Conservation (phyloP, 2,329 filamentous ascomycete genomes). For the Nothopassalora personata region DNA sequence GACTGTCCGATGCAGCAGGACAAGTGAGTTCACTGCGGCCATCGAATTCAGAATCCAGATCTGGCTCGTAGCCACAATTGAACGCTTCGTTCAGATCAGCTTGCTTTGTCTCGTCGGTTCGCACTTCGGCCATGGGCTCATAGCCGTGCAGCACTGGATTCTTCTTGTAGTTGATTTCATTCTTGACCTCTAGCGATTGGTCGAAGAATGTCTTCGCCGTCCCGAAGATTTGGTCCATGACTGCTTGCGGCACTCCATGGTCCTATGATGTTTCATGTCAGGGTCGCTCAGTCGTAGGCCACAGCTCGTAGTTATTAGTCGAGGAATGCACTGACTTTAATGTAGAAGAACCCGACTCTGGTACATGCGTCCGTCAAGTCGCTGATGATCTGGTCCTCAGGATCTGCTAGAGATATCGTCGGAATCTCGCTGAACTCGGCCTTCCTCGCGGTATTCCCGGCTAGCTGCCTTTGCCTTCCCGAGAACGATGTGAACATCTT, state of each 20-base stretch:
- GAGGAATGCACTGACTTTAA: slow-evolving; percentile 8
- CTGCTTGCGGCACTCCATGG: slow-evolving; percentile 57
- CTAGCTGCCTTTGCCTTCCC: slow-evolving; percentile 17
- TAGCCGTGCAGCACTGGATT: slow-evolving; percentile 59
- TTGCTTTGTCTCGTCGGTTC: slow-evolving; percentile 51
- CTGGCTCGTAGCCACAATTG: slow-evolving; percentile 23
- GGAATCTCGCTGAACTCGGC: slow-evolving; percentile 23
- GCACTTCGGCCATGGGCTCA: slow-evolving; percentile 68
- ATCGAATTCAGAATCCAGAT: slow-evolving; percentile 14
- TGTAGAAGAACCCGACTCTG: slow-evolving; percentile 24
- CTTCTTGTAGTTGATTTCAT: slow-evolving; percentile 58
- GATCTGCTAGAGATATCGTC: slow-evolving; percentile 17
- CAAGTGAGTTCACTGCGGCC: background rate
- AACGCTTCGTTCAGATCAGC: slow-evolving; percentile 44
- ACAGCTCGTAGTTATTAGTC: too few species aligned
- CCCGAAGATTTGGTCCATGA: slow-evolving; percentile 15
- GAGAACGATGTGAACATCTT: slow-evolving; percentile 18
- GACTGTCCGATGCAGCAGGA: background rate
- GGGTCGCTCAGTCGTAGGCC: background rate
- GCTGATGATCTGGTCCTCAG: slow-evolving; percentile 14
- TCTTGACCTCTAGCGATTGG: slow-evolving; percentile 44
- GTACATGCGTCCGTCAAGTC: slow-evolving; percentile 21
- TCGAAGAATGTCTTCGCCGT: slow-evolving; percentile 30
- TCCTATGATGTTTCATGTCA: slow-evolving; percentile 53
- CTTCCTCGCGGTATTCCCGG: slow-evolving; percentile 18